phyloP scores from a whole-genome alignment of 345 rosid genomes.

The Eutrema heterophyllum region DNA sequence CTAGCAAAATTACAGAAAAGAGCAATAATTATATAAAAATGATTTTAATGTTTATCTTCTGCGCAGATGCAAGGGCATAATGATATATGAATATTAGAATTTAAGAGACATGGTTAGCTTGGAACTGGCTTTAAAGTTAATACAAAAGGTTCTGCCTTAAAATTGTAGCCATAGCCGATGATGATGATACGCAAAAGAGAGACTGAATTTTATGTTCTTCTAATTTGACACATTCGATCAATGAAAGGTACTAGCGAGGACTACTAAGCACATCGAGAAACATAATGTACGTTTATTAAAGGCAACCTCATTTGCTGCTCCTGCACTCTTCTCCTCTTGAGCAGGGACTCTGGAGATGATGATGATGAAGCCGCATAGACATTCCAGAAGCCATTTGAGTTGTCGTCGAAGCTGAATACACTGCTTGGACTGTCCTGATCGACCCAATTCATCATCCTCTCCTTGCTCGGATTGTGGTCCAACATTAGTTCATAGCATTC shows the following conservation, averaged over 20 bases:
- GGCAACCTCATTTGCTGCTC: constrained; percentile 72
- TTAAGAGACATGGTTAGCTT: neutral
- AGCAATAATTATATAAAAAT: neutral
- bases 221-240: constrained; percentile 4
- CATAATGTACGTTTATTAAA: constrained; percentile 49
- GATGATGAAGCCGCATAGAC: constrained; percentile 36
- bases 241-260: constrained; percentile 42
- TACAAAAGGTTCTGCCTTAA: constrained; percentile 16
- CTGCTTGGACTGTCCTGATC: constrained; percentile 51
- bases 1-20: neutral
- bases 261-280: constrained; percentile 64
- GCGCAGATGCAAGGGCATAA: neutral
- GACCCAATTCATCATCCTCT: constrained; percentile 44
- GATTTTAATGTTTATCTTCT: no score
- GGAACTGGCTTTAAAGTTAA: neutral
- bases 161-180: neutral
- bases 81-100: neutral
- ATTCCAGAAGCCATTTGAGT: constrained; percentile 46
- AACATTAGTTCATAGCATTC: constrained; percentile 59
- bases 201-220: constrained; percentile 14
- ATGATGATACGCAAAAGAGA: neutral
- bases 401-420: constrained; percentile 53
- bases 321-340: constrained; percentile 60
- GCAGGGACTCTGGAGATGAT: constrained; percentile 36
- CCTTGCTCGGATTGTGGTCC: constrained; percentile 39